Evolutionary conservation across 2,329 filamentous ascomycete genomes (phyloP).

Genomic region (Talaromyces islandicus): DNA sequence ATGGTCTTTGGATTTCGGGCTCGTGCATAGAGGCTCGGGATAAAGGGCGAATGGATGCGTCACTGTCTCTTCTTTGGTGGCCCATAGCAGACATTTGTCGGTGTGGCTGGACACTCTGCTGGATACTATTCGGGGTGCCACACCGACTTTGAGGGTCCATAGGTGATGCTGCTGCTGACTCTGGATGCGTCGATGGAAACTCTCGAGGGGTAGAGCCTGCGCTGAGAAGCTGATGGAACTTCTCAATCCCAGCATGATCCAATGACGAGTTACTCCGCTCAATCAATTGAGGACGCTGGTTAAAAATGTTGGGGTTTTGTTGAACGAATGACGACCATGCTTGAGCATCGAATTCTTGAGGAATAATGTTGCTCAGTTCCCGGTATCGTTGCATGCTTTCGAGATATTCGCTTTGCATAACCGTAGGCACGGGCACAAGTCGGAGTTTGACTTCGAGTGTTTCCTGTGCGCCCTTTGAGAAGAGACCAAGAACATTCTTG

Average conservation of each 20-base stretch:
- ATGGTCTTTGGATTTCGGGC: conserved; percentile 22
- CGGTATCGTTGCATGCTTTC: conserved; percentile 57
- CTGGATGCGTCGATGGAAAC: conserved; percentile 27
- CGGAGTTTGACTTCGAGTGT: conserved; percentile 90
- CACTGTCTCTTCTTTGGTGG: conserved; percentile 27
- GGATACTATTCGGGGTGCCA: conserved; percentile 30
- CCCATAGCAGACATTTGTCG: conserved; percentile 20
- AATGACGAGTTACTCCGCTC: conserved; percentile 25
- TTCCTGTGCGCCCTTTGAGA: conserved; percentile 72
- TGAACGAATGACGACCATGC: conserved; percentile 77
- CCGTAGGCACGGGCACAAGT: conserved; percentile 68
- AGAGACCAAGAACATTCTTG: conserved; percentile 76
- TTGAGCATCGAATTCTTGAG: conserved; percentile 59
- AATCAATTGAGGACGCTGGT: conserved; percentile 17
- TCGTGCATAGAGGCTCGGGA: conserved; percentile 53
- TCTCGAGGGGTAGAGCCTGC: conserved; percentile 40
- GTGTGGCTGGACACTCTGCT: conserved; percentile 17
- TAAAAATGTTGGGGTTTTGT: conserved; percentile 53
- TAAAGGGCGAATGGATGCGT: conserved; percentile 50
- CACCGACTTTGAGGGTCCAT: conserved; percentile 28
- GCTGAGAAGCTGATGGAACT: conserved; percentile 39
- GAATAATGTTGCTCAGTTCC: conserved; percentile 52
- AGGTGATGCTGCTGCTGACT: conserved; percentile 34
- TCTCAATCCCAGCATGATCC: conserved; percentile 38
- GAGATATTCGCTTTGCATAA: conserved; percentile 55